phyloP scores from a whole-genome alignment of 306 rosid species.

The Myrica gale region DNA sequence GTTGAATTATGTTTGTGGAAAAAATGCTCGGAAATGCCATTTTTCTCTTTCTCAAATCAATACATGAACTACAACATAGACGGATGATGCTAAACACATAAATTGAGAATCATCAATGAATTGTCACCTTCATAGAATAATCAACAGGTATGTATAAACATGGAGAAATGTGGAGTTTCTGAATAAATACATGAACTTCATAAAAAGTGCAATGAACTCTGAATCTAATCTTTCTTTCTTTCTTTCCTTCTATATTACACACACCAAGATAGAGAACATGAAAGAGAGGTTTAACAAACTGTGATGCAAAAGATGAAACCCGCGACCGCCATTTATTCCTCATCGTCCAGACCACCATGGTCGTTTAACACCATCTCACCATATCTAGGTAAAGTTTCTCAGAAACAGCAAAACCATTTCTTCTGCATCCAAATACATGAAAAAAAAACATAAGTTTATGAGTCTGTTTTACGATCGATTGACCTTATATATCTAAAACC shows the following conservation, averaged over 20 bases:
- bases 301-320: neutral
- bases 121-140: neutral
- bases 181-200: neutral
- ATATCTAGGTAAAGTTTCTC: slow-evolving; percentile 8
- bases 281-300: slow-evolving; percentile 3
- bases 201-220: neutral
- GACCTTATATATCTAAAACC: too few relatives aligned
- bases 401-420: slow-evolving; percentile 51
- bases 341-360: neutral
- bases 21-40: too few relatives aligned
- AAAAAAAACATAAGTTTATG: too few relatives aligned
- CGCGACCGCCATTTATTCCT: neutral
- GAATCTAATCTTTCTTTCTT: neutral
- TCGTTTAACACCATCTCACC: neutral
- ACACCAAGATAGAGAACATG: neutral
- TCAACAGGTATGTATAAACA: neutral
- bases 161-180: neutral
- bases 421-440: slow-evolving; percentile 36
- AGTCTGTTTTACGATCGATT: too few relatives aligned
- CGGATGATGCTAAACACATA: neutral
- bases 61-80: too few relatives aligned
- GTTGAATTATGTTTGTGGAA: too few relatives aligned
- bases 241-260: slow-evolving; percentile 3
- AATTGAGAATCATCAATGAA: neutral
- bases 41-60: too few relatives aligned